Evolutionary conservation across 306 rosid species (phyloP).

Genomic region (Lupinus albus): DNA sequence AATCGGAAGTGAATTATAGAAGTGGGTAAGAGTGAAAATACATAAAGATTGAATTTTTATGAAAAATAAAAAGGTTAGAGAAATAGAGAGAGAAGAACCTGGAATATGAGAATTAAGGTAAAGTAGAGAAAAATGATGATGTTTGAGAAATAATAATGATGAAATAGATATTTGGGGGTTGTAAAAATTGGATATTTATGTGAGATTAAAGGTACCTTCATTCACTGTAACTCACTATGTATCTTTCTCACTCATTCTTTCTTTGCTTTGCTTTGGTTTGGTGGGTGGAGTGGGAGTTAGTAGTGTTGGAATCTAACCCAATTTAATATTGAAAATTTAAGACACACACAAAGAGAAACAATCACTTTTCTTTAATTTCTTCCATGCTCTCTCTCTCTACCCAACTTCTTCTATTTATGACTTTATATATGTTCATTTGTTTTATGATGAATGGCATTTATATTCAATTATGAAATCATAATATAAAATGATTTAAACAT

Average conservation of each 20-base stretch:
- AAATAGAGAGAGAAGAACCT: conserved; percentile 45
- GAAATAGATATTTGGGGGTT: conserved; percentile 17
- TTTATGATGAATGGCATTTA: too few species aligned
- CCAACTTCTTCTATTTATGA: too few species aligned
- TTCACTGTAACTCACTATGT: conserved; percentile 8
- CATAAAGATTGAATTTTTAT: conserved; percentile 15
- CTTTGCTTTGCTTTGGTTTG: neutral
- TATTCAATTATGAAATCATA: too few species aligned
- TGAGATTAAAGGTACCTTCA: conserved; percentile 18
- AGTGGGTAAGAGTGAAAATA: conserved; percentile 24
- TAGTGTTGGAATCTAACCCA: conserved; percentile 32
- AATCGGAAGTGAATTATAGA: conserved; percentile 17
- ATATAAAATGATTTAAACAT: too few species aligned
- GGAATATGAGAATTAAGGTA: conserved; percentile 48
- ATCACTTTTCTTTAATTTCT: too few species aligned
- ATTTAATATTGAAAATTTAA: neutral
- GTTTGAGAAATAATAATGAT: conserved; percentile 33
- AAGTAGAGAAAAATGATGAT: conserved; percentile 34
- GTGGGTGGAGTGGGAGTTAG: conserved; percentile 29
- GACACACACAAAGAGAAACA: too few species aligned
- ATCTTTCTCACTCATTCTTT: conserved; percentile 5
- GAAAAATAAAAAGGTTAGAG: conserved; percentile 40
- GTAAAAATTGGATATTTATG: conserved; percentile 40
- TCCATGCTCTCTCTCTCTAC: too few species aligned
- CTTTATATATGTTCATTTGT: too few species aligned